phyloP scores from a whole-genome alignment of 306 rosid genomes.

The Cicer bijugum region DNA sequence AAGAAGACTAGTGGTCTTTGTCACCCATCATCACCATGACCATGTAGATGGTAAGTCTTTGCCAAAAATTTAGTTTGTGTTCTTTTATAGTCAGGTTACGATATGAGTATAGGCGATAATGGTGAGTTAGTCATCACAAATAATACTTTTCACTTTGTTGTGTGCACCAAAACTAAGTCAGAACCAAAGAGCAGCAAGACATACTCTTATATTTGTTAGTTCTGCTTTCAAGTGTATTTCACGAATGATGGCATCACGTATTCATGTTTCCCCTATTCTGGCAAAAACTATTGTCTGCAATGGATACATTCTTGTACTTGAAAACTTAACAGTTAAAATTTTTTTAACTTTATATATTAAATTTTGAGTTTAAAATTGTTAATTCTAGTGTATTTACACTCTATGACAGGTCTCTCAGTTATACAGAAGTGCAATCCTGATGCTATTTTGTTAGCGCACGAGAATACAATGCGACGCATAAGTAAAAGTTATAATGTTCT shows the following conservation, averaged over 20 bases:
- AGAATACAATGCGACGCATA: constrained; percentile 74
- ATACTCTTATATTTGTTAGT: constrained; percentile 31
- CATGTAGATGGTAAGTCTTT: constrained; percentile 81
- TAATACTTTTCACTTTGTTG: constrained; percentile 25
- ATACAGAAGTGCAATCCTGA: constrained; percentile 84
- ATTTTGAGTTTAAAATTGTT: neutral
- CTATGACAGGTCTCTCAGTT: constrained; percentile 76
- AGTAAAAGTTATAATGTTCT: constrained; percentile 61
- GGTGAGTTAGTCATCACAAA: constrained; percentile 33
- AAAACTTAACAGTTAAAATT: constrained; percentile 20
- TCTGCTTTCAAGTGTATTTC: constrained; percentile 35
- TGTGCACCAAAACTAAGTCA: constrained; percentile 5
- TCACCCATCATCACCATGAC: constrained; percentile 86
- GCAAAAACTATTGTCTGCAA: constrained; percentile 31
- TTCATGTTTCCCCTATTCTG: constrained; percentile 22
- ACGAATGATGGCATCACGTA: constrained; percentile 1
- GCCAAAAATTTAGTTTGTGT: neutral
- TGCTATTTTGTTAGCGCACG: constrained; percentile 74
- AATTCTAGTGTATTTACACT: constrained; percentile 17
- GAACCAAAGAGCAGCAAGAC: constrained; percentile 28
- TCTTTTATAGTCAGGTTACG: constrained; percentile 36
- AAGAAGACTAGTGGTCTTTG: constrained; percentile 72
- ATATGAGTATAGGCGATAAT: constrained; percentile 19
- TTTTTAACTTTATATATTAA: neutral
- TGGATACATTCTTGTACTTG: constrained; percentile 3